These are phyloP conservation scores for Fusarium sororula DNA, from an alignment of 2,329 filamentous ascomycete species.

Conservation along the genomic window DNA sequence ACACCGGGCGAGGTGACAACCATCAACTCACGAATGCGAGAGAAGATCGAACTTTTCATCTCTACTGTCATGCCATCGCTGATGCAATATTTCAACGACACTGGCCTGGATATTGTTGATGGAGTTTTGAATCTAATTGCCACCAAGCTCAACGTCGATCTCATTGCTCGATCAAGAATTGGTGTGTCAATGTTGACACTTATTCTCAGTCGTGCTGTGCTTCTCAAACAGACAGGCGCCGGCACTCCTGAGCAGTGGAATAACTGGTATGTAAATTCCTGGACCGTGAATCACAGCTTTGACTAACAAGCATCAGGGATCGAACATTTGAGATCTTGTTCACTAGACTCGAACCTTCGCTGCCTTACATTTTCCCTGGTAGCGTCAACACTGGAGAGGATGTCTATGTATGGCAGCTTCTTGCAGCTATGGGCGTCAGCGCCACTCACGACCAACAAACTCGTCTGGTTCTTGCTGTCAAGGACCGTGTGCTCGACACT, in stretches of 20 bases:
- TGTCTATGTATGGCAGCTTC: conserved; percentile 97
- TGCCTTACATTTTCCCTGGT: conserved; percentile 88
- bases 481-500: conserved; percentile 97
- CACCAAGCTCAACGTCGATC: conserved; percentile 82
- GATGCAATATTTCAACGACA: conserved; percentile 90
- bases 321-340: conserved; percentile 87
- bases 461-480: conserved; percentile 91
- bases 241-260: conserved; percentile 78
- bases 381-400: conserved; percentile 92
- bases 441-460: conserved; percentile 96
- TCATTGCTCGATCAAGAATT: conserved; percentile 86
- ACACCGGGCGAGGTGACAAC: conserved; percentile 75
- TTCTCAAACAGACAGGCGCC: conserved; percentile 83
- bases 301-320: conserved; percentile 63
- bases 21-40: conserved; percentile 80
- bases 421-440: conserved; percentile 93
- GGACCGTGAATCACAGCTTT: not conserved
- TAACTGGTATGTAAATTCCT: conserved; percentile 71
- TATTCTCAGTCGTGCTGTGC: conserved; percentile 91
- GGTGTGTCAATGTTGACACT: conserved; percentile 92
- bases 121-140: conserved; percentile 88
- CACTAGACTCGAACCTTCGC: conserved; percentile 82
- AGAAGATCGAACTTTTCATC: conserved; percentile 92
- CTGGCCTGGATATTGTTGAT: conserved; percentile 88
- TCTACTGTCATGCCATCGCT: conserved; percentile 88